Evolutionary conservation across 257 asterid genomes (phyloP).

Genomic region (Striga asiatica): DNA sequence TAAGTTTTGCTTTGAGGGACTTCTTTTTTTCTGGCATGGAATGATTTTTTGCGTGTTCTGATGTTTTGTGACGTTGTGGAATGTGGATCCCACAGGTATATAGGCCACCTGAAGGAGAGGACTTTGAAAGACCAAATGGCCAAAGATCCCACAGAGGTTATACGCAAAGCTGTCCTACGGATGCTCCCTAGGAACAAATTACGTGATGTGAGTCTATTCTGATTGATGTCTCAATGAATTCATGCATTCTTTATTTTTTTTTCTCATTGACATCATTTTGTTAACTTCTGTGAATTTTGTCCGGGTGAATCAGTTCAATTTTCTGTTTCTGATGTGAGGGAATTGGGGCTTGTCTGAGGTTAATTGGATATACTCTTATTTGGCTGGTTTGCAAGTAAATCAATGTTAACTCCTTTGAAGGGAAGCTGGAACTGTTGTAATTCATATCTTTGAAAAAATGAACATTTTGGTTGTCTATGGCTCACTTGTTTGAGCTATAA

Average conservation of each 20-base stretch:
- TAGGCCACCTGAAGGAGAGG: constrained; percentile 94
- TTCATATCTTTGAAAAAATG: neutral
- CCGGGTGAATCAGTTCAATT: neutral
- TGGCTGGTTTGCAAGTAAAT: neutral
- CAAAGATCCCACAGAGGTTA: constrained; percentile 95
- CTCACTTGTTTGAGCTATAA: no score
- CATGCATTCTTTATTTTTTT: constrained; percentile 11
- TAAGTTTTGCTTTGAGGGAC: constrained; percentile 13
- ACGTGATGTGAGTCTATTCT: constrained; percentile 66
- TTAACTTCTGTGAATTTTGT: neutral
- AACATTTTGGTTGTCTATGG: neutral
- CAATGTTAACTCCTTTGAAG: neutral
- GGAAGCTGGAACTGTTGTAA: neutral
- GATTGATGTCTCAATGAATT: no score
- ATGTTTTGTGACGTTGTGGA: neutral
- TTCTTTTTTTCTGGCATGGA: neutral
- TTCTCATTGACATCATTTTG: neutral
- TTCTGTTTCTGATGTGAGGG: constrained; percentile 5
- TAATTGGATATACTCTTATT: neutral
- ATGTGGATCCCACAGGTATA: constrained; percentile 35
- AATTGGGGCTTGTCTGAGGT: neutral
- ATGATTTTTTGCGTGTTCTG: neutral
- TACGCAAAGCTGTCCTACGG: constrained; percentile 88
- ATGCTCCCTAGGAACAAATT: constrained; percentile 94
- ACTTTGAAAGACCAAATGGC: constrained; percentile 96